Percentiles rank a stretch among this genome's conserved stretches.
Evolutionary conservation across 768 basidiomycete species (phyloP).

Genomic region (Mycena rosella): DNA sequence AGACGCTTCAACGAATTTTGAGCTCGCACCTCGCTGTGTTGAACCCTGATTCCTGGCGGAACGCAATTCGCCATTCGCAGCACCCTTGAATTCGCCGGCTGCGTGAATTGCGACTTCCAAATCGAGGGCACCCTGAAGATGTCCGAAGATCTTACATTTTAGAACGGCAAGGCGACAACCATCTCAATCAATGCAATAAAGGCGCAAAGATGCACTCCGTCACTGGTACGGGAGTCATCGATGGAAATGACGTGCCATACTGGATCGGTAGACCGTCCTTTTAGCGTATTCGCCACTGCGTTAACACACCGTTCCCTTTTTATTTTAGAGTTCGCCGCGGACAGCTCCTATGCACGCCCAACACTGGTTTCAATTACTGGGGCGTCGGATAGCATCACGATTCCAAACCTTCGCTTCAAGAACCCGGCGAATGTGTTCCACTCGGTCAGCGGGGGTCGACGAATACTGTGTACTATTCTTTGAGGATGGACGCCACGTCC

Average conservation of each 20-base stretch:
- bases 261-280: conserved; percentile 40
- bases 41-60: conserved; percentile 46
- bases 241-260: conserved; percentile 48
- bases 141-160: conserved; percentile 43
- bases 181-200: conserved; percentile 42
- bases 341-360: conserved; percentile 46
- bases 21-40: too few relatives aligned
- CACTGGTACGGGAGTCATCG: conserved; percentile 46
- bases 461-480: conserved; percentile 42
- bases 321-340: conserved; percentile 42
- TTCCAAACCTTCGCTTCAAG: conserved; percentile 46
- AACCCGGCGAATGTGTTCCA: conserved; percentile 49
- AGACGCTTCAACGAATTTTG: too few relatives aligned
- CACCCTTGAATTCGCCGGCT: conserved; percentile 46
- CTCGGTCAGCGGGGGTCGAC: conserved; percentile 45
- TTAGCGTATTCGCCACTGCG: background rate
- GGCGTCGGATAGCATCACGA: conserved; percentile 41
- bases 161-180: conserved; percentile 44
- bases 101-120: conserved; percentile 46
- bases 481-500: conserved; percentile 44
- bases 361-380: conserved; percentile 46
- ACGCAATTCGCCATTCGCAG: conserved; percentile 43
- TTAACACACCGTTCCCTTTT: too few relatives aligned
- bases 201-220: conserved; percentile 44
- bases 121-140: conserved; percentile 48